Conservation (phyloP, 208 protist species). For the Trypanosoma vivax region DNA sequence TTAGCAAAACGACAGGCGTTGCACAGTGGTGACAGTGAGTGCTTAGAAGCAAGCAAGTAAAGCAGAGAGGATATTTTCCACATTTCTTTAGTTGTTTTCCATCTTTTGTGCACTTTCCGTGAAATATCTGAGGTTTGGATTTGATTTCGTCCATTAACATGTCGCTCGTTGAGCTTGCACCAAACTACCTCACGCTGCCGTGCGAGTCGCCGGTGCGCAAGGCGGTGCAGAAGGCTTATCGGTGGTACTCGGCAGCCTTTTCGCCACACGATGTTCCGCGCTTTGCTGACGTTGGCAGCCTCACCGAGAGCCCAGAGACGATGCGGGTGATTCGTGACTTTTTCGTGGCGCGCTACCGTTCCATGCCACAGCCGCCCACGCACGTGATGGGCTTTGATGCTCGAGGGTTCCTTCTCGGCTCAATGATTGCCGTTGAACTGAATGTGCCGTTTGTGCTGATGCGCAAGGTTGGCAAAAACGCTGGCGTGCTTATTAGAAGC, state of each 20-base stretch:
- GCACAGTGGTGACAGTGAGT: no score
- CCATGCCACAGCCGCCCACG: slow-evolving; percentile 49
- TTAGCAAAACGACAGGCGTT: no score
- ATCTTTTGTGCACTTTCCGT: no score
- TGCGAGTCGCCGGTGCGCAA: slow-evolving; percentile 32
- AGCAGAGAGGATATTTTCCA: no score
- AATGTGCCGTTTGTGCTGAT: slow-evolving; percentile 88
- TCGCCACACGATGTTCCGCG: slow-evolving; percentile 82
- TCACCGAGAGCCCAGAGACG: slow-evolving; percentile 70
- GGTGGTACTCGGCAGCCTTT: slow-evolving; percentile 86
- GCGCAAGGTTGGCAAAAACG: slow-evolving; percentile 82
- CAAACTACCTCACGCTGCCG: slow-evolving; percentile 46
- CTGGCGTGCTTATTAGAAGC: slow-evolving; percentile 82
- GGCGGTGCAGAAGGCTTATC: slow-evolving; percentile 50
- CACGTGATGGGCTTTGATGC: slow-evolving; percentile 88
- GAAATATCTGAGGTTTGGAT: no score
- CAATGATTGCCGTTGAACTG: slow-evolving; percentile 83
- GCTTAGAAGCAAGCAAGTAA: no score
- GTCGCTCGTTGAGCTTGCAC: slow-evolving; percentile 38
- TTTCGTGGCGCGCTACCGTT: slow-evolving; percentile 70
- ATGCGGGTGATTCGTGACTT: slow-evolving; percentile 83
- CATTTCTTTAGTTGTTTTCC: no score
- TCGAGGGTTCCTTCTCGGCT: slow-evolving; percentile 85
- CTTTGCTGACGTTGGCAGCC: slow-evolving; percentile 83
- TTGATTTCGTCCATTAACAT: no score